Evolutionary conservation across 2,329 filamentous ascomycete species (phyloP).

Genomic region (Coccinonectria pachysandricola): DNA sequence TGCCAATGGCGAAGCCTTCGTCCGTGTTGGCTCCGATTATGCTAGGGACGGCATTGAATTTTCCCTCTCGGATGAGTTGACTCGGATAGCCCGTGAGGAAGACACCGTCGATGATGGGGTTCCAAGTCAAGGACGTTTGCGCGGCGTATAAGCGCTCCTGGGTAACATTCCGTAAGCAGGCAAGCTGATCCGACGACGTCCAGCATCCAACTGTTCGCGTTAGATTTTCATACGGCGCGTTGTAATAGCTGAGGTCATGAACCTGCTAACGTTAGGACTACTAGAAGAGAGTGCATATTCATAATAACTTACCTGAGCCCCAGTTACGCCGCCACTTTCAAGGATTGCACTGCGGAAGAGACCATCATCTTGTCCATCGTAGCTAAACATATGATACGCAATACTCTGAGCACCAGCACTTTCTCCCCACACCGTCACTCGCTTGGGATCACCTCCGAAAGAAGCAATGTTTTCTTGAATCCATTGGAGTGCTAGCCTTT

Average conservation of each 20-base stretch:
- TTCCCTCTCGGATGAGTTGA: conserved; percentile 29
- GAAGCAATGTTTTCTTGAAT: conserved; percentile 42
- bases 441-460: conserved; percentile 37
- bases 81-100: conserved; percentile 39
- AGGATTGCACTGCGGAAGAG: conserved; percentile 45
- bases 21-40: conserved; percentile 40
- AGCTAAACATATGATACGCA: conserved; percentile 41
- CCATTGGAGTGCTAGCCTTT: conserved; percentile 39
- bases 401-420: conserved; percentile 31
- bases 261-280: conserved; percentile 2
- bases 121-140: conserved; percentile 28
- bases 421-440: conserved; percentile 40
- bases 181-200: conserved; percentile 23
- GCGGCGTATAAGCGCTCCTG: conserved; percentile 23
- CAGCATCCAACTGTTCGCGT: conserved; percentile 21
- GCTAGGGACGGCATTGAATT: conserved; percentile 33
- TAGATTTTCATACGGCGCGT: conserved; percentile 17
- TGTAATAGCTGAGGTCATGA: conserved; percentile 18
- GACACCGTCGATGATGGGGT: conserved; percentile 35
- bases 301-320: conserved; percentile 8
- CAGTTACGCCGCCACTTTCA: conserved; percentile 34
- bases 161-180: conserved; percentile 26
- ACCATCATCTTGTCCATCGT: conserved; percentile 43
- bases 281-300: too few species aligned
- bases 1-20: conserved; percentile 33